Conservation (phyloP, 352 stramenopile genomes). For the Phytophthora sojae region DNA sequence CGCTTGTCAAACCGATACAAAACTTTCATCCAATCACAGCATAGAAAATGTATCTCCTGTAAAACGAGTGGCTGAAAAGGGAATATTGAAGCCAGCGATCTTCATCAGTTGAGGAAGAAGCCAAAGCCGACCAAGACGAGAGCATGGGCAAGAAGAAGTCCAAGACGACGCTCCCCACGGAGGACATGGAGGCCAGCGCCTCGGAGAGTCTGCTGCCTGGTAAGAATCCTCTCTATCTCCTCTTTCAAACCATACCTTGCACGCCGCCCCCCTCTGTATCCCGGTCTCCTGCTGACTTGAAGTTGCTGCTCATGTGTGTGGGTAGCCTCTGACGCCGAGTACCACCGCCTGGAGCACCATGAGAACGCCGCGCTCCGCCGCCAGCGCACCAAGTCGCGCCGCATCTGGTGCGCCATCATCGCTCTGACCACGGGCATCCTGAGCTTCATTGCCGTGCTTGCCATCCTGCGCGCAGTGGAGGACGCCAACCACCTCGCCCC, state of each 20-base stretch:
- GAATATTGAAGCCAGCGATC: slow-evolving; percentile 49
- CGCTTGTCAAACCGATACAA: background rate
- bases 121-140: slow-evolving; percentile 12
- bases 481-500: slow-evolving; percentile 78
- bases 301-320: background rate
- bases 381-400: slow-evolving; percentile 69
- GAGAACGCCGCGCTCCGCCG: slow-evolving; percentile 52
- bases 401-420: slow-evolving; percentile 87
- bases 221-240: slow-evolving; percentile 16
- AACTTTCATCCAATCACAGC: slow-evolving; percentile 29
- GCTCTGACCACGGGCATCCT: slow-evolving; percentile 79
- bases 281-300: slow-evolving; percentile 15
- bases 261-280: background rate
- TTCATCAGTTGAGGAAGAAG: slow-evolving; percentile 34
- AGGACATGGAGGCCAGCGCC: slow-evolving; percentile 50
- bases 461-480: slow-evolving; percentile 84
- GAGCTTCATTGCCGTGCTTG: slow-evolving; percentile 82
- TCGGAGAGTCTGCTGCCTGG: slow-evolving; percentile 61
- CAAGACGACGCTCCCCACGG: slow-evolving; percentile 52
- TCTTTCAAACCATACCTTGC: slow-evolving; percentile 12
- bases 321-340: slow-evolving; percentile 38
- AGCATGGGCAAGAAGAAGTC: slow-evolving; percentile 71
- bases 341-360: slow-evolving; percentile 42
- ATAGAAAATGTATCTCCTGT: background rate
- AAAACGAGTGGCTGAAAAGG: slow-evolving; percentile 29